Percentiles rank a stretch among this genome's conserved stretches.
These are phyloP conservation scores for Plasmodium vinckei DNA, from an alignment of 169 alveolate species.

Conservation along the genomic window DNA sequence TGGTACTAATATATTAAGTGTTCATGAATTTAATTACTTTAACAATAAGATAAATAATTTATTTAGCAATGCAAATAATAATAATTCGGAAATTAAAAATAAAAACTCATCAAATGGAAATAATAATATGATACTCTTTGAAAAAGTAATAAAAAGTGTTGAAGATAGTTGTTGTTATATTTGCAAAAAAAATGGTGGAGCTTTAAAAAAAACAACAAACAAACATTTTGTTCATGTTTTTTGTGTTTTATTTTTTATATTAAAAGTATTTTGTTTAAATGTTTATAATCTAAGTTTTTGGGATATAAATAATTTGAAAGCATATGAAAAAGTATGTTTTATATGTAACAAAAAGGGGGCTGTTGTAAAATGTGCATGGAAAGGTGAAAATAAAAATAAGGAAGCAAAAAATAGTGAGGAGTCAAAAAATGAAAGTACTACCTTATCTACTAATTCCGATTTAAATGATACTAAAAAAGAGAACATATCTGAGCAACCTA, in stretches of 20 bases:
- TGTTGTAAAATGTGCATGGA: constrained; percentile 21
- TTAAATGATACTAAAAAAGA: background rate
- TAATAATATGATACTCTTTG: background rate
- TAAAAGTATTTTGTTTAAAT: constrained; percentile 52
- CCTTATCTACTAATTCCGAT: background rate
- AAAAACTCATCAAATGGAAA: background rate
- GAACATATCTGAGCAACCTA: background rate
- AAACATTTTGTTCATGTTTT: constrained; percentile 52
- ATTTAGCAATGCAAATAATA: background rate
- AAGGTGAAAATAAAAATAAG: background rate
- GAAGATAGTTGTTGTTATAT: constrained; percentile 24
- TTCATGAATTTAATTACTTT: too few species aligned
- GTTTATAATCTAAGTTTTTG: constrained; percentile 54
- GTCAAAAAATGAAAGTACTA: background rate
- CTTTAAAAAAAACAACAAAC: constrained; percentile 53
- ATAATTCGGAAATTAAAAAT: background rate
- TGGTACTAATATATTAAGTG: background rate
- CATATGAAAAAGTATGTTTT: constrained; percentile 22
- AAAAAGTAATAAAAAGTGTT: background rate
- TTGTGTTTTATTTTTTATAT: constrained; percentile 62
- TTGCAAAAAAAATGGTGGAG: constrained; percentile 63
- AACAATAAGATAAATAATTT: too few species aligned
- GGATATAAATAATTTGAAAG: constrained; percentile 21
- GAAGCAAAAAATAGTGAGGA: background rate
- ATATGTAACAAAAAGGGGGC: constrained; percentile 62